Evolutionary conservation across 2,329 filamentous ascomycete genomes (phyloP), one percentile per base, ranked within the genome.

Genomic region (Aspergillus pseudonomiae): DNA sequence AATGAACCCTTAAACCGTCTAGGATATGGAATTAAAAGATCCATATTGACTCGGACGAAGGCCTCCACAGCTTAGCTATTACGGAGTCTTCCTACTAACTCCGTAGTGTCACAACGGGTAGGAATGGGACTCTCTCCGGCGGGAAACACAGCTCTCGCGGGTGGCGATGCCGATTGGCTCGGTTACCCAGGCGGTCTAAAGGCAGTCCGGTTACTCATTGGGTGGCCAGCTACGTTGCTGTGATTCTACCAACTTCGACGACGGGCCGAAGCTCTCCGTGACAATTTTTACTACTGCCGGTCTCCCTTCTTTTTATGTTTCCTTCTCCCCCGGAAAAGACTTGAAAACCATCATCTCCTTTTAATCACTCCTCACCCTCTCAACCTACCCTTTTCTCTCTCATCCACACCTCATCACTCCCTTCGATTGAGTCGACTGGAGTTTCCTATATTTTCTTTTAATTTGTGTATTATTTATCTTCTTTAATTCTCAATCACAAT

Each of bases 401-500:
- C 67, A 63, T 59, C 36, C 14, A 45, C 26, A 36, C 50, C 34
- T 36, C 28, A 41, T 36, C 32, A 19, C 63, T 61, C 65, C 63
- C 57, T 70, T 69, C 74, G 73, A 71, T 75, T 77, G 74, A 76
- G 65, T 75, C 73, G 74, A 67, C 65, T 66, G 68, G 74, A 72
- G 71, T 71, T 59, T 59, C 39, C 62, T 67, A 61, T 70, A 64
- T 71, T 67, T 69, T 59, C 64, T 68, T 72, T 74, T 69, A 68
- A 70, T 71, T 70, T 63, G 65, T 74, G 69, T 77, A 75, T 75
- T 75, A 77, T 68, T 74, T 74, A 71, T 74, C 70, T 65, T 65
- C 63, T 57, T 66, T 62, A 67, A 68, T 67, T 70, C 67, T 63
- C 65, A 64, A 57, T 70, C 83, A 89, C 81, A 78, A 92, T 93